phyloP scores from a whole-genome alignment of 345 rosid genomes.

The Zanthoxylum bungeanum region DNA sequence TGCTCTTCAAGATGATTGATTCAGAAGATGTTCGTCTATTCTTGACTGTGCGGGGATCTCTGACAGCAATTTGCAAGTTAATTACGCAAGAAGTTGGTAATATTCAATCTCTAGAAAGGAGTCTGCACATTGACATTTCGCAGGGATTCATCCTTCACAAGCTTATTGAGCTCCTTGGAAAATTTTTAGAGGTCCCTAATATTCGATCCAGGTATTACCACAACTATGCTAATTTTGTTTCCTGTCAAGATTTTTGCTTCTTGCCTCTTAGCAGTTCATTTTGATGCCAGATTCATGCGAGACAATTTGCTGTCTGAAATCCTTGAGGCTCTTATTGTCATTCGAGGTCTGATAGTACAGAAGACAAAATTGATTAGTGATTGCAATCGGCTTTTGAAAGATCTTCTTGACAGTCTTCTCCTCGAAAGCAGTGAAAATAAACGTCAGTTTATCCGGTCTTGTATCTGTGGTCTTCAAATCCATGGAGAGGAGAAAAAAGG shows the following conservation, averaged over 20 bases:
- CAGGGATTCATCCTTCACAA: slow-evolving; percentile 98
- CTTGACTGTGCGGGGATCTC: slow-evolving; percentile 88
- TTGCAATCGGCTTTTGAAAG: slow-evolving; percentile 85
- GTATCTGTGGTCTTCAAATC: slow-evolving; percentile 85
- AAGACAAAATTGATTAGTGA: slow-evolving; percentile 97
- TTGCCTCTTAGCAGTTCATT: slow-evolving; percentile 18
- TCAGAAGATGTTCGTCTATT: slow-evolving; percentile 90
- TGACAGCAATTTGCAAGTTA: slow-evolving; percentile 70
- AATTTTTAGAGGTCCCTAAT: slow-evolving; percentile 87
- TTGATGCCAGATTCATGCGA: slow-evolving; percentile 74
- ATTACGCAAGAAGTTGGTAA: slow-evolving; percentile 88
- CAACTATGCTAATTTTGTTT: background rate
- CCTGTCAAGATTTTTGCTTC: slow-evolving; percentile 13
- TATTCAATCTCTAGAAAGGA: slow-evolving; percentile 85
- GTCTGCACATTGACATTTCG: slow-evolving; percentile 93
- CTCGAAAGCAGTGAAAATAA: slow-evolving; percentile 97
- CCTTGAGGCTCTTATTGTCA: slow-evolving; percentile 93
- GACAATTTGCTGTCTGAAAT: slow-evolving; percentile 85
- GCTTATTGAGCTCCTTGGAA: slow-evolving; percentile 91
- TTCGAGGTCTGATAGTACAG: slow-evolving; percentile 91
- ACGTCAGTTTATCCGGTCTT: slow-evolving; percentile 87
- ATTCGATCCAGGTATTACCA: slow-evolving; percentile 74
- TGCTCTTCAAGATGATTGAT: slow-evolving; percentile 88
- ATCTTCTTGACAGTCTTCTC: slow-evolving; percentile 90
- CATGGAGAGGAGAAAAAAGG: slow-evolving; percentile 87